Percentiles rank a stretch among this genome's conserved stretches.
Evolutionary conservation across 257 asterid genomes (phyloP).

Genomic region (Petunia secreta): DNA sequence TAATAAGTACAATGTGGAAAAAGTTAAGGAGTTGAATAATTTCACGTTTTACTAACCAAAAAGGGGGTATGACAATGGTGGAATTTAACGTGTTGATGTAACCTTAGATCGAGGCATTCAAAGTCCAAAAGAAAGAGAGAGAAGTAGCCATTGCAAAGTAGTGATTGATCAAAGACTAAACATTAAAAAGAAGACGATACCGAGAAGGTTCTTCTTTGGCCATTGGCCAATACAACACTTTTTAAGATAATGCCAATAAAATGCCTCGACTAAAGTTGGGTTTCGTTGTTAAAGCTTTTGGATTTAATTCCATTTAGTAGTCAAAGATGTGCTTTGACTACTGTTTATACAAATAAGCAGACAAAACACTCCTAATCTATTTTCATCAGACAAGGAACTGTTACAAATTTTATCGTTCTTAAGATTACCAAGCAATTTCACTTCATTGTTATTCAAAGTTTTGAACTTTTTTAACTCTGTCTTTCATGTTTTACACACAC

Average conservation of each 20-base stretch:
- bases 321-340: conserved; percentile 9
- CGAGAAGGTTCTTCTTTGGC: background rate
- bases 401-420: background rate
- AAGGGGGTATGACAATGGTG: background rate
- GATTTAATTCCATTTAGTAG: conserved; percentile 9
- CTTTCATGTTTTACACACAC: no score
- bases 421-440: conserved; percentile 9
- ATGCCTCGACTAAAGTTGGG: conserved; percentile 18
- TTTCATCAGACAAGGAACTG: background rate
- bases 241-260: conserved; percentile 16
- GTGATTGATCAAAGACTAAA: background rate
- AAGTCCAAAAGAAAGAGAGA: conserved; percentile 9
- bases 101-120: conserved; percentile 14
- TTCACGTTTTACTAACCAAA: background rate
- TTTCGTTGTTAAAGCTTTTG: conserved; percentile 15
- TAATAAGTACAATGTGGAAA: conserved; percentile 5
- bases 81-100: conserved; percentile 20
- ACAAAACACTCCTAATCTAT: background rate
- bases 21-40: background rate
- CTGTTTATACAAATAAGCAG: background rate
- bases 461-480: background rate
- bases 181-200: background rate
- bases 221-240: background rate
- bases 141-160: background rate
- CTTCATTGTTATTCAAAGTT: background rate